phyloP scores from a whole-genome alignment of 2,329 filamentous ascomycete species.

The Knoxdaviesia proteae region DNA sequence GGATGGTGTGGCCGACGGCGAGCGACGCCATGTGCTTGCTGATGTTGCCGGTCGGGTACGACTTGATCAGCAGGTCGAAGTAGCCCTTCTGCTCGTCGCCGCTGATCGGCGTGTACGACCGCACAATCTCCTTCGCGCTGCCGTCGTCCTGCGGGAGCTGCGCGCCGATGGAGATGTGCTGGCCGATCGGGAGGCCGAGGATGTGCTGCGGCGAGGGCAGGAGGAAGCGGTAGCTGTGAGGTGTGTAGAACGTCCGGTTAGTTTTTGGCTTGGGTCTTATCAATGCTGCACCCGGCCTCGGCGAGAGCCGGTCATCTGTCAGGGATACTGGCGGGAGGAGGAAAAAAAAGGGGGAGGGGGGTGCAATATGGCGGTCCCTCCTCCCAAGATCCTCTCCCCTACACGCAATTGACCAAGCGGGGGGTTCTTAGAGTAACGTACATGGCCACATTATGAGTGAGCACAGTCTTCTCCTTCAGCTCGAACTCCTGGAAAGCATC shows the following conservation, averaged over 20 bases:
- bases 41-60: conserved; percentile 94
- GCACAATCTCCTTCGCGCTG: conserved; percentile 61
- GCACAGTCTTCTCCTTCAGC: conserved; percentile 81
- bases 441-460: conserved; percentile 98
- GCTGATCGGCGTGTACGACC: conserved; percentile 82
- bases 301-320: background rate
- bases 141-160: conserved; percentile 47
- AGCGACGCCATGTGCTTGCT: conserved; percentile 77
- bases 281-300: background rate
- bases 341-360: background rate
- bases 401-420: no score
- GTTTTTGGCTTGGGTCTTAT: background rate
- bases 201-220: conserved; percentile 61
- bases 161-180: conserved; percentile 93
- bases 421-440: conserved; percentile 18
- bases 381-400: no score
- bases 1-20: conserved; percentile 67
- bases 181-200: conserved; percentile 90
- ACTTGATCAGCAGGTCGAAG: conserved; percentile 95
- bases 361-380: no score
- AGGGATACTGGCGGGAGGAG: background rate
- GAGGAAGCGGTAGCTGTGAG: conserved; percentile 64
- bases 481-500: conserved; percentile 78
- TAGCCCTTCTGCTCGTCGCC: conserved; percentile 75
- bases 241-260: background rate